Base-by-base conservation (phyloP, 768 basidiomycete species). In the Amylocystis lapponica region DNA sequence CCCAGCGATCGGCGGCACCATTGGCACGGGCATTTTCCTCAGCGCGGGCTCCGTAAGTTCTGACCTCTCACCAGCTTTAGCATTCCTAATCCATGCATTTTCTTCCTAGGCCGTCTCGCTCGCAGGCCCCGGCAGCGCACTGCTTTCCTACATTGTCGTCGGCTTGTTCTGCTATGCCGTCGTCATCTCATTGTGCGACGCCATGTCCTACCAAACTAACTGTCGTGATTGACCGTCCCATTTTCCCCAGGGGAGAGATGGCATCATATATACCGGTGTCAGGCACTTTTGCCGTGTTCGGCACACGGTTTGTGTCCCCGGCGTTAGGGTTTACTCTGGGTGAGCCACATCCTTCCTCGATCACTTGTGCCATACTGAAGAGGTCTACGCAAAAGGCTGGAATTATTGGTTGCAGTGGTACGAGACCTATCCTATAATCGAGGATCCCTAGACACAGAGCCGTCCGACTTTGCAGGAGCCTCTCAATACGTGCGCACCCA, bases 41-140 rank as follows among this genome's bases (percentile, higher is more conserved):
- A 76, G 76, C 55, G 76, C 75, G 29, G 79, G 77, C 36, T 71
- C 73, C 36, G 74, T 74, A 40, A 31, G 71, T 52, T 20, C 22
- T 31, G 5, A 22, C 2, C 13, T 3, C 14, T 12, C 16, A 16
- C n/a, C n/a, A n/a, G n/a, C n/a, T n/a, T n/a, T n/a, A n/a, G n/a
- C 25, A 17, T 36, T n/a, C n/a, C n/a, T n/a, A n/a, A n/a, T n/a
- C n/a, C 13, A 19, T 17, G 7, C 33, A 9, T 7, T 25, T 1
- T n/a, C n/a, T n/a, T n/a, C n/a, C n/a, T 26, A 75, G 72, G 70
- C 78, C 4, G 70, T 82, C 22, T 68, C 72, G 4, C 56, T 71
- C 4, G 79, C 79, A 27, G 81, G 81, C 30, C 78, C 80, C 7
- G 79, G 70, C 14, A 79, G 79, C 48, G 70, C 80, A n/a, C 57